Percentiles rank a stretch among this genome's conserved stretches.
Evolutionary conservation across 108 stramenopile species (phyloP).

Genomic region (Nannochloropsis granulata): DNA sequence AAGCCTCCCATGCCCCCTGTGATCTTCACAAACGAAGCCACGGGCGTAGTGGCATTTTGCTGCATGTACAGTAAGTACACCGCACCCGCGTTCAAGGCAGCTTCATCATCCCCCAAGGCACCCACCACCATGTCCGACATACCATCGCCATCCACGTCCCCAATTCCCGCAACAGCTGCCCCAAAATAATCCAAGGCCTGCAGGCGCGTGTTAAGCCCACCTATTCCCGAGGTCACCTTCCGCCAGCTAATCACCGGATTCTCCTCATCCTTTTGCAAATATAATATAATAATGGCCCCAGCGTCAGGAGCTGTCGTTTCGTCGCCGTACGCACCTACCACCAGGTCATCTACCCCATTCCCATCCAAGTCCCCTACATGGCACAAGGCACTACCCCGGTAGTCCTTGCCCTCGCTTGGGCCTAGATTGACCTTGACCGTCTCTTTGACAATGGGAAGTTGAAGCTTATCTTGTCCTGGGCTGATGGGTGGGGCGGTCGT

Average conservation of each 20-base stretch:
- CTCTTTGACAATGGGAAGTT: background rate
- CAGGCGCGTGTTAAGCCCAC: background rate
- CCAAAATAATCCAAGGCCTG: background rate
- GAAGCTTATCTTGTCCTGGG: background rate
- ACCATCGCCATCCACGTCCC: background rate
- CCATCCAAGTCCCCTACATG: background rate
- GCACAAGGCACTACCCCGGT: background rate
- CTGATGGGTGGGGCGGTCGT: background rate
- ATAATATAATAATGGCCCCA: background rate
- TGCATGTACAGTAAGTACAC: background rate
- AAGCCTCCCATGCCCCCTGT: background rate
- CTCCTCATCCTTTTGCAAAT: background rate
- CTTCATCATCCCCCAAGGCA: background rate
- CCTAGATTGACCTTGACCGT: background rate
- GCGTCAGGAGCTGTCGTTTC: background rate
- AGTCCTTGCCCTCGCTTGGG: background rate
- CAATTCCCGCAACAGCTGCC: background rate
- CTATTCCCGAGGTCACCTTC: background rate
- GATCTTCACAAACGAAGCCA: background rate
- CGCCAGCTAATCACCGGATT: background rate
- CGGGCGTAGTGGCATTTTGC: background rate
- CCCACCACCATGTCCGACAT: background rate
- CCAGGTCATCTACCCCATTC: background rate
- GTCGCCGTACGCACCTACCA: background rate
- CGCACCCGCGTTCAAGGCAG: background rate